These are phyloP conservation scores for Drosera spatulata DNA, from an alignment of 179 eudicot species.

Conservation along the genomic window DNA sequence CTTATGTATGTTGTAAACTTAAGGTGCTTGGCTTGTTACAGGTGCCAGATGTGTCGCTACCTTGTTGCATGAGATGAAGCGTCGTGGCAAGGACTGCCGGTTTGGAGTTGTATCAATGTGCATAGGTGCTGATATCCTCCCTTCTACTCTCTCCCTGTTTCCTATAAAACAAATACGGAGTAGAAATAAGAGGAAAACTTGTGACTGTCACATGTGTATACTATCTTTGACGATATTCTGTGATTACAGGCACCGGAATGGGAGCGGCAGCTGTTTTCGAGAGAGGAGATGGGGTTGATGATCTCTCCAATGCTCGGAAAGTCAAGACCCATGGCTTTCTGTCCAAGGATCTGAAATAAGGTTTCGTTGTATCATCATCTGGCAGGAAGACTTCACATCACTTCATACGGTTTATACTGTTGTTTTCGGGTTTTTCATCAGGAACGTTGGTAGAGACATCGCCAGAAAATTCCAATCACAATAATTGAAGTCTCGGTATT, in stretches of 20 bases:
- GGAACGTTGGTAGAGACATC: no score
- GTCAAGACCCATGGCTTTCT: slow-evolving; percentile 32
- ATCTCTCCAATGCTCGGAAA: slow-evolving; percentile 51
- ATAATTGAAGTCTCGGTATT: no score
- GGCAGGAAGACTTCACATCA: no score
- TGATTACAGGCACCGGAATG: slow-evolving; percentile 79
- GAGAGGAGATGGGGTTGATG: slow-evolving; percentile 75
- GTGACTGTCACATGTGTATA: not conserved
- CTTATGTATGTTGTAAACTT: not conserved
- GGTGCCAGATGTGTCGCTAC: slow-evolving; percentile 98
- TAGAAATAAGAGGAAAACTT: no score
- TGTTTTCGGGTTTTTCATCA: no score
- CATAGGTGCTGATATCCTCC: slow-evolving; percentile 36
- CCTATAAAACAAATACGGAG: not conserved
- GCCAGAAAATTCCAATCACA: no score
- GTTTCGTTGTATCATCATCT: not conserved
- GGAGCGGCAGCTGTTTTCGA: slow-evolving; percentile 99
- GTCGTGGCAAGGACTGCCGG: slow-evolving; percentile 90
- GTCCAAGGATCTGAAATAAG: slow-evolving; percentile 54
- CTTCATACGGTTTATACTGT: no score
- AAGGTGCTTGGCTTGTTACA: slow-evolving; percentile 11
- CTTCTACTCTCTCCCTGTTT: no score
- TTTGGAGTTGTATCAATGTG: slow-evolving; percentile 96
- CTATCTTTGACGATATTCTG: not conserved
- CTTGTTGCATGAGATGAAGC: slow-evolving; percentile 92